Percentiles rank a stretch among this genome's conserved stretches.
These are phyloP conservation scores for Malassezia dermatis DNA, from an alignment of 1,284 basidiomycete species.

Conservation along the genomic window DNA sequence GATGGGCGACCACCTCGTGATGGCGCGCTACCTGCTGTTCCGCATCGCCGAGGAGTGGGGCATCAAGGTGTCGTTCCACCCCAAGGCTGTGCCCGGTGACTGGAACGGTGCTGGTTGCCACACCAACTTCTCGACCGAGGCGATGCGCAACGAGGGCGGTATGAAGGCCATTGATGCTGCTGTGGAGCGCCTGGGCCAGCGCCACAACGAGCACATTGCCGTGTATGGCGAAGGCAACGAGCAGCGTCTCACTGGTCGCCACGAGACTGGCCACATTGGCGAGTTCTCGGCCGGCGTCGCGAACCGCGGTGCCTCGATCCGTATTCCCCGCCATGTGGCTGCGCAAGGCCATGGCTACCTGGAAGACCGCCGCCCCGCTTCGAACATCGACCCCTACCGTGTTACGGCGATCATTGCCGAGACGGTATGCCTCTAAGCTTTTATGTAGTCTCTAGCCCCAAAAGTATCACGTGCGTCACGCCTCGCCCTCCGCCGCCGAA, in stretches of 20 bases:
- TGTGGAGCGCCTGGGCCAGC: constrained; percentile 57
- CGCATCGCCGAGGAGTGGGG: constrained; percentile 84
- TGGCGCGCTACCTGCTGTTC: constrained; percentile 45
- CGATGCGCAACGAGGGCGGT: constrained; percentile 52
- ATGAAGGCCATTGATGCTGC: constrained; percentile 87
- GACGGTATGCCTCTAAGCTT: constrained; percentile 51
- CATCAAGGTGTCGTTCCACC: constrained; percentile 91
- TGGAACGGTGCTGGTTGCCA: constrained; percentile 97
- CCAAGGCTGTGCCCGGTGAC: constrained; percentile 92
- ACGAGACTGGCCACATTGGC: constrained; percentile 89
- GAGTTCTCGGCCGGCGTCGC: constrained; percentile 88
- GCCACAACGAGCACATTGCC: constrained; percentile 49
- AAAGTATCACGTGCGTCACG: background rate
- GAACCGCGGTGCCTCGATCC: constrained; percentile 68
- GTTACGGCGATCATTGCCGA: constrained; percentile 67
- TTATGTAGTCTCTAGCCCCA: background rate
- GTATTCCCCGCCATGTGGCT: constrained; percentile 79
- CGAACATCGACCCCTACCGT: constrained; percentile 73
- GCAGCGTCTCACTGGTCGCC: constrained; percentile 44
- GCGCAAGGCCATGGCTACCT: constrained; percentile 88
- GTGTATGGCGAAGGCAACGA: constrained; percentile 48
- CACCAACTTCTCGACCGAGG: constrained; percentile 49
- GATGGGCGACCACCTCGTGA: constrained; percentile 71
- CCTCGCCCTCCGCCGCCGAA: no score
- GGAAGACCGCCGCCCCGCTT: constrained; percentile 55